Evolutionary conservation across 257 asterid species (phyloP).

Genomic region (Henckelia pumila): DNA sequence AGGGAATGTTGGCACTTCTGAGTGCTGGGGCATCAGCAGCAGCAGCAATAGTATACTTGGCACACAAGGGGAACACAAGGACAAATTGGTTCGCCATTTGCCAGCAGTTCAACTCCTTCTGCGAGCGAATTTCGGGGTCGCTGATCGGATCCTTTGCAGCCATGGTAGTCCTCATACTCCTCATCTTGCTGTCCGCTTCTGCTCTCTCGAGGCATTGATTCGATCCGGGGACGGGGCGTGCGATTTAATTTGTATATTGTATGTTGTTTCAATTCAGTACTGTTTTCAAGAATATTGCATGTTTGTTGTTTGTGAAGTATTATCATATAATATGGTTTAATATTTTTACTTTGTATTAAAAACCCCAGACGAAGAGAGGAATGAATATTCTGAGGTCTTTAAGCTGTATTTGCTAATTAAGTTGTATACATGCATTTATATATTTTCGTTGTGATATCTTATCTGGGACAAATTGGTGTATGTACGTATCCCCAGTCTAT

Average conservation of each 20-base stretch:
- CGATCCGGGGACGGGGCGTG: neutral
- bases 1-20: constrained; percentile 66
- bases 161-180: constrained; percentile 38
- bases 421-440: neutral
- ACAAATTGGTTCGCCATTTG: constrained; percentile 82
- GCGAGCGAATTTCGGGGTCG: constrained; percentile 66
- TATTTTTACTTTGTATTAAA: too few species aligned
- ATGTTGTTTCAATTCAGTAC: neutral
- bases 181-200: constrained; percentile 51
- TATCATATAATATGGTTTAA: too few species aligned
- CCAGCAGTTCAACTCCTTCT: constrained; percentile 67
- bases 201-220: constrained; percentile 47
- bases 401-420: neutral
- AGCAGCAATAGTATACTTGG: constrained; percentile 79
- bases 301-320: neutral
- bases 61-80: constrained; percentile 65
- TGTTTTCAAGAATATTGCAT: neutral
- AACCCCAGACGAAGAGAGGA: neutral
- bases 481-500: too few species aligned
- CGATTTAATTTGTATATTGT: neutral
- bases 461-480: too few species aligned
- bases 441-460: too few species aligned
- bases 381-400: too few species aligned
- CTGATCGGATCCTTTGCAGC: constrained; percentile 66
- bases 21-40: constrained; percentile 73